phyloP scores from a whole-genome alignment of 257 asterid species.

The Buddleja alternifolia region DNA sequence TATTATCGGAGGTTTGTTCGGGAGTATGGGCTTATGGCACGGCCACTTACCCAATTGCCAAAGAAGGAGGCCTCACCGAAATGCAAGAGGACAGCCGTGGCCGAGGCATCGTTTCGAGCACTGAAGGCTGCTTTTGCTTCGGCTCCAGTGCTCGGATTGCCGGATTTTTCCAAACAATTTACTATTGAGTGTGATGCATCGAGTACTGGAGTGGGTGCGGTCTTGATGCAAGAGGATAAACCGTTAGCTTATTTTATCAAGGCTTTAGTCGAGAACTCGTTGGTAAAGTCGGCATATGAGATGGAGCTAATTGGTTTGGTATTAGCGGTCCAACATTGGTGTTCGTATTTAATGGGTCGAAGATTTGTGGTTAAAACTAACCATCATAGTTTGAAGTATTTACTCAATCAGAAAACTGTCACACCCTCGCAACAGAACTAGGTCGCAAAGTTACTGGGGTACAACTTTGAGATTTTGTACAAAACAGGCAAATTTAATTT shows the following conservation, averaged over 20 bases:
- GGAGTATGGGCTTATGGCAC: background rate
- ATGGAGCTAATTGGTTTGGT: background rate
- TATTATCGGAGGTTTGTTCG: no score
- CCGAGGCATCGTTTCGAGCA: background rate
- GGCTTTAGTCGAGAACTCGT: background rate
- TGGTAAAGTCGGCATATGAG: background rate
- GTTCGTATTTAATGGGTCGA: background rate
- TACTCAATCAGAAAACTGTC: background rate
- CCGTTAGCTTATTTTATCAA: no score
- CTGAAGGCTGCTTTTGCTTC: background rate
- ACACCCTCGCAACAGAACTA: background rate
- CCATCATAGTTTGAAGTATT: background rate
- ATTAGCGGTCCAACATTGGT: background rate
- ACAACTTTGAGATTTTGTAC: background rate
- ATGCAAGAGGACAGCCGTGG: background rate
- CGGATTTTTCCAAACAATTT: background rate
- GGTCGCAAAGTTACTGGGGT: background rate
- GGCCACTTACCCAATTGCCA: background rate
- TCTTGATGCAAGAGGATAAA: background rate
- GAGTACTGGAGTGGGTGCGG: no score
- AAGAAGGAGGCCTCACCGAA: background rate
- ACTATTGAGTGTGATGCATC: background rate
- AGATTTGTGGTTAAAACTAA: background rate
- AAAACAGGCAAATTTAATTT: background rate
- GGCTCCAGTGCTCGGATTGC: background rate